Evolutionary conservation across 2,329 filamentous ascomycete species (phyloP).

Genomic region (Metarhizium rileyi): DNA sequence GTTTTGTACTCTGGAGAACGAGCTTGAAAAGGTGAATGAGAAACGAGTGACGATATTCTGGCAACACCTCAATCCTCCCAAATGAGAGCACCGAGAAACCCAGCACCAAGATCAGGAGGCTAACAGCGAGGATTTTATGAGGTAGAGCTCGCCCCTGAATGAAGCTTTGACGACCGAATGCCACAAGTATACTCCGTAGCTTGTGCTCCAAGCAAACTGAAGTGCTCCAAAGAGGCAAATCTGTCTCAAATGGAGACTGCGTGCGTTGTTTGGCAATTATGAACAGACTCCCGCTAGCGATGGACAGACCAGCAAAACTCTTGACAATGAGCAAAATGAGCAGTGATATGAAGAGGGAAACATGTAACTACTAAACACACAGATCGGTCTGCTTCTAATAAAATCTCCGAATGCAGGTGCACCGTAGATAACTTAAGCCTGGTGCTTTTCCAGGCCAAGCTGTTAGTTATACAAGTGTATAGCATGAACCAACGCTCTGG

Average conservation of each 20-base stretch:
- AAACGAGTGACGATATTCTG: not conserved
- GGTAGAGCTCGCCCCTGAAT: not conserved
- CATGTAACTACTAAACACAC: not conserved
- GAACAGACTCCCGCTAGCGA: not conserved
- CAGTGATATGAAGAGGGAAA: not conserved
- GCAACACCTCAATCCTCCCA: not conserved
- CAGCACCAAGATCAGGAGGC: not conserved
- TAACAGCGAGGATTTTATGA: not conserved
- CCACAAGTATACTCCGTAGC: not conserved
- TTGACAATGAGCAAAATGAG: not conserved
- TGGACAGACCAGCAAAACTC: not conserved
- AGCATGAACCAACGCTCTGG: not conserved
- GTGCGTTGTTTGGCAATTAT: not conserved
- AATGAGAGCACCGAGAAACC: not conserved
- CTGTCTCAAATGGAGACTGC: not conserved
- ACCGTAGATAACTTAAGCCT: too few species aligned
- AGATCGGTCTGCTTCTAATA: not conserved
- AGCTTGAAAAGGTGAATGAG: not conserved
- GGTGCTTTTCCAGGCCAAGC: not conserved
- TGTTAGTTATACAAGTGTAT: not conserved
- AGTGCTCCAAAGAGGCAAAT: not conserved
- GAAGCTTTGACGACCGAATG: not conserved
- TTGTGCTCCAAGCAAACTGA: not conserved
- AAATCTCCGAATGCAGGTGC: too few species aligned
- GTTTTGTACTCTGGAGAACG: not conserved